Evolutionary conservation across 139 green algal species (phyloP).

Genomic region (Haematococcus lacustris): DNA sequence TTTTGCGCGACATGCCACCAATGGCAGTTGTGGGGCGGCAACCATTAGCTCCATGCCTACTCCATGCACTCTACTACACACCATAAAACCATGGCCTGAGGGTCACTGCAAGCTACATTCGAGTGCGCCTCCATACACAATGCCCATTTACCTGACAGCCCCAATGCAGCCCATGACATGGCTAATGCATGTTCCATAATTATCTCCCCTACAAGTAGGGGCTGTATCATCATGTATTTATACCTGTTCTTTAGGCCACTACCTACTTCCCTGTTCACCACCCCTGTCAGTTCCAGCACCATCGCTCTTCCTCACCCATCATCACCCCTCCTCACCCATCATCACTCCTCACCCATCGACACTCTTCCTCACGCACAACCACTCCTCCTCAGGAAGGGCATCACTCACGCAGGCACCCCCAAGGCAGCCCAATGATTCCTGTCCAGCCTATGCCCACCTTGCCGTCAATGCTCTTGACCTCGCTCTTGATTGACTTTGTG

Average conservation of each 20-base stretch:
- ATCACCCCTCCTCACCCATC: background rate
- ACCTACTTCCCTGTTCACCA: background rate
- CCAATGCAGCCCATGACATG: too few relatives aligned
- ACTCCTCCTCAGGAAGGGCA: too few relatives aligned
- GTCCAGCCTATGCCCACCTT: slow-evolving; percentile 17
- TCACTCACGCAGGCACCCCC: too few relatives aligned
- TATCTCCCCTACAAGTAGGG: too few relatives aligned
- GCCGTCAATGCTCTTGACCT: slow-evolving; percentile 17
- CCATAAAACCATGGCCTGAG: background rate
- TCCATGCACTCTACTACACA: background rate
- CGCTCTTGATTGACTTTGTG: slow-evolving; percentile 18
- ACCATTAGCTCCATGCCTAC: background rate
- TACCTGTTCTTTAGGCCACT: too few relatives aligned
- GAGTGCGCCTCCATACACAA: too few relatives aligned
- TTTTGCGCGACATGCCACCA: background rate
- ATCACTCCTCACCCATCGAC: too few relatives aligned
- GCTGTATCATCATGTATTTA: too few relatives aligned
- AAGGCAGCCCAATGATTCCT: background rate
- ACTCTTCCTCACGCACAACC: too few relatives aligned
- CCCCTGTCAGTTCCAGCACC: background rate
- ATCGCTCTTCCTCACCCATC: background rate
- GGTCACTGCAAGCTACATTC: too few relatives aligned
- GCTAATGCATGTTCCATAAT: too few relatives aligned
- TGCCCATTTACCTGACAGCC: too few relatives aligned
- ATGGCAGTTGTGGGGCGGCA: background rate